phyloP scores from a whole-genome alignment of 495 filamentous ascomycete genomes.

The Coniosporium apollinis region DNA sequence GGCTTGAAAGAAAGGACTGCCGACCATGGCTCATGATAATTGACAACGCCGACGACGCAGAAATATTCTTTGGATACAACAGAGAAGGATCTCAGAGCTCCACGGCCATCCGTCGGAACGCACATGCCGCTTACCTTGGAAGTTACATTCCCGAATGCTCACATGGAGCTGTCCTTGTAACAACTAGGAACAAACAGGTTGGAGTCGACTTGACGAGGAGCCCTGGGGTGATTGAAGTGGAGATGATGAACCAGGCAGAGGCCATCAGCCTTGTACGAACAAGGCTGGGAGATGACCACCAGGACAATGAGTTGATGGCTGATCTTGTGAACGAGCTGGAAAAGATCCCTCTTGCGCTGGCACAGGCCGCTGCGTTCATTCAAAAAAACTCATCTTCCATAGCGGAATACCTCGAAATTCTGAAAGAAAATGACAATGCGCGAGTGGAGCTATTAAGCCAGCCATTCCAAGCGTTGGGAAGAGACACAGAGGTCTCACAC shows the following conservation, averaged over 20 bases:
- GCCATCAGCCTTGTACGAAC: background rate
- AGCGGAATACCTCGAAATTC: background rate
- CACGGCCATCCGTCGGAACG: too few relatives aligned
- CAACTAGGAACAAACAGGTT: background rate
- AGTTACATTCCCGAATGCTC: background rate
- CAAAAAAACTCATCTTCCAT: background rate
- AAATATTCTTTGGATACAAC: constrained; percentile 15
- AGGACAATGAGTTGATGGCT: background rate
- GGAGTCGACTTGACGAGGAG: background rate
- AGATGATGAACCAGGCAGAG: background rate
- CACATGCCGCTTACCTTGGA: background rate
- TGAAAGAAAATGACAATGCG: background rate
- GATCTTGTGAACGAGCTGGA: constrained; percentile 18
- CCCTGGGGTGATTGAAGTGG: background rate
- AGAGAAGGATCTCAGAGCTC: background rate
- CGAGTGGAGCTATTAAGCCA: constrained; percentile 1
- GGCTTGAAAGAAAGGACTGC: constrained; percentile 10
- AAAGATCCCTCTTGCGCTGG: constrained; percentile 27
- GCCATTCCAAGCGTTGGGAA: background rate
- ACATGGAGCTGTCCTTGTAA: background rate
- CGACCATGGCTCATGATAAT: constrained; percentile 23
- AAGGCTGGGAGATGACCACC: background rate
- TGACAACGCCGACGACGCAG: constrained; percentile 23
- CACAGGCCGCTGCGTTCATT: constrained; percentile 30
- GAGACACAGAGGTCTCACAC: background rate